Conservation (phyloP, 2,329 filamentous ascomycete genomes). For the Trichoderma oligosporum region DNA sequence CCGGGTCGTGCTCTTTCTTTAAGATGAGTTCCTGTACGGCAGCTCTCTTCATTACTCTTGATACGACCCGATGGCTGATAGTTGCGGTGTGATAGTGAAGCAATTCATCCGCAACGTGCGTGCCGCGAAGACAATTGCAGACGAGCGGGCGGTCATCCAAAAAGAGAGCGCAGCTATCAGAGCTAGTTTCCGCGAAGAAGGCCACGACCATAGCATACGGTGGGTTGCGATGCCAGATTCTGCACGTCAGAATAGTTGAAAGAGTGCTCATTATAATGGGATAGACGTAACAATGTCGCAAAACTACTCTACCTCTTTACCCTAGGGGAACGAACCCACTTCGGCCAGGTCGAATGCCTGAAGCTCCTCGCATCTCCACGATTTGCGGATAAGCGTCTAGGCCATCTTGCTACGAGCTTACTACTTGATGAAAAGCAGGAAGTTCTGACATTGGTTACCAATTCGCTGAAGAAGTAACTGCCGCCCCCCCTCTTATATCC, state of each 20-base stretch:
- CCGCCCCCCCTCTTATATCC: not conserved
- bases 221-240: constrained; percentile 42
- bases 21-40: constrained; percentile 42
- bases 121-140: constrained; percentile 96
- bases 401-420: constrained; percentile 93
- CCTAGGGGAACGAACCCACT: constrained; percentile 93
- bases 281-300: constrained; percentile 94
- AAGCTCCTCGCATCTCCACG: constrained; percentile 95
- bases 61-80: constrained; percentile 2
- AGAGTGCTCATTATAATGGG: constrained; percentile 6
- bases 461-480: constrained; percentile 89
- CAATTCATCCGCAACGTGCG: constrained; percentile 99
- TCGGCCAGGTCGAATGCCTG: constrained; percentile 98
- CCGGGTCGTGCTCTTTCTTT: constrained; percentile 30
- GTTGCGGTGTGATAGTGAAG: constrained; percentile 64
- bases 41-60: constrained; percentile 16
- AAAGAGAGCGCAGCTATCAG: constrained; percentile 98
- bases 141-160: constrained; percentile 96
- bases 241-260: not conserved
- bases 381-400: constrained; percentile 95
- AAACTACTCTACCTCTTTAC: constrained; percentile 98
- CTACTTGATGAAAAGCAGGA: constrained; percentile 98
- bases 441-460: constrained; percentile 93
- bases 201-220: constrained; percentile 85
- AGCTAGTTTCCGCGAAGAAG: constrained; percentile 96